Percentiles rank a stretch among this genome's conserved stretches.
Conservation (phyloP, 129 eudicot species). For the Solidago caesia region DNA sequence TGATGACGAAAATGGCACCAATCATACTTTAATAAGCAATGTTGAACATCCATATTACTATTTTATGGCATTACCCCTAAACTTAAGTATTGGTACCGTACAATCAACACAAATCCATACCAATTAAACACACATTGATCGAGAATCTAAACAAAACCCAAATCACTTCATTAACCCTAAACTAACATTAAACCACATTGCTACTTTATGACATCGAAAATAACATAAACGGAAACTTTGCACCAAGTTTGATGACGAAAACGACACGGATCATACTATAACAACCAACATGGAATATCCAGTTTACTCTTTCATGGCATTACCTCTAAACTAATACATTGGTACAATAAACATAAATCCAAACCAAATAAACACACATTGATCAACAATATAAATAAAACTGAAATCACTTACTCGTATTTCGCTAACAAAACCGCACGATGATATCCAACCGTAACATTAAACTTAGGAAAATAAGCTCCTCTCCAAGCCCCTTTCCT, state of each 20-base stretch:
- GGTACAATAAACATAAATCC: too few relatives aligned
- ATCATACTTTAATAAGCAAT: background rate
- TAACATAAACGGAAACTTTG: too few relatives aligned
- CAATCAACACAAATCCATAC: background rate
- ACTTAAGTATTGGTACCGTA: background rate
- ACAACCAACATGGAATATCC: background rate
- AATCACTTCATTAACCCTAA: too few relatives aligned
- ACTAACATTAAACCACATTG: background rate
- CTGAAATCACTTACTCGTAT: slow-evolving; percentile 47
- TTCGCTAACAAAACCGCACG: slow-evolving; percentile 81
- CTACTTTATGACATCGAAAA: background rate
- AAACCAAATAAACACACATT: background rate
- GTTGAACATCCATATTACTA: background rate
- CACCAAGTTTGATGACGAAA: too few relatives aligned
- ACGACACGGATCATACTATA: too few relatives aligned
- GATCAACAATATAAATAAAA: slow-evolving; percentile 1
- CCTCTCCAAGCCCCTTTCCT: slow-evolving; percentile 89
- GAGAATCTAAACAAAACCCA: too few relatives aligned
- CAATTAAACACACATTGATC: background rate
- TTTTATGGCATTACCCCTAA: background rate
- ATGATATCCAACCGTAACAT: slow-evolving; percentile 89
- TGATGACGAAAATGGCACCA: background rate
- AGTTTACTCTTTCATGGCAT: background rate
- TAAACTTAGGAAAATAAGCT: slow-evolving; percentile 62
- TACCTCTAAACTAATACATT: background rate